A percentile compares a stretch with the other conserved stretches of the same genome.
Conservation (phyloP, 768 basidiomycete species). For the Cantharellus anzutake region DNA sequence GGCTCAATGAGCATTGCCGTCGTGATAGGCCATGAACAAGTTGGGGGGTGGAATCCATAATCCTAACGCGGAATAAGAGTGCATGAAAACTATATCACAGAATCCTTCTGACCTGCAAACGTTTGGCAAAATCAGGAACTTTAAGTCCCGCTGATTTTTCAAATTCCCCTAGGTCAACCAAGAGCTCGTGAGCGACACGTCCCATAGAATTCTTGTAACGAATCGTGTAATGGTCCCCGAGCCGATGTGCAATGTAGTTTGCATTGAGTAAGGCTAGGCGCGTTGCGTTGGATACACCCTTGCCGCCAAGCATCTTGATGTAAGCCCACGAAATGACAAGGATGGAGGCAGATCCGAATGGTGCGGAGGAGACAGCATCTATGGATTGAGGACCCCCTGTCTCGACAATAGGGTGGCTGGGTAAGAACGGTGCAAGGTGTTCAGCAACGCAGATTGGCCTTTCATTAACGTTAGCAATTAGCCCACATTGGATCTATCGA, state of each 20-base stretch:
- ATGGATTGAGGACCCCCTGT: constrained; percentile 56
- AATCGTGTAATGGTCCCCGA: constrained; percentile 67
- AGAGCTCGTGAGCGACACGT: constrained; percentile 85
- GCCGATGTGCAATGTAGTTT: constrained; percentile 89
- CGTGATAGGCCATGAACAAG: constrained; percentile 94
- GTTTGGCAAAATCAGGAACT: constrained; percentile 91
- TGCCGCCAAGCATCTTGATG: constrained; percentile 97
- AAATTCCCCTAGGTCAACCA: constrained; percentile 92
- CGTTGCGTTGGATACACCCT: constrained; percentile 70
- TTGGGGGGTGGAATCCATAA: constrained; percentile 91
- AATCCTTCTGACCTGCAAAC: constrained; percentile 45
- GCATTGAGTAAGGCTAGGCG: constrained; percentile 82
- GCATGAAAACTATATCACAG: not conserved
- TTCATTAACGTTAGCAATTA: not conserved
- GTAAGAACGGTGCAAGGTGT: constrained; percentile 89
- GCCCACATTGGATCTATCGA: constrained; percentile 2
- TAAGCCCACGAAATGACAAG: constrained; percentile 97
- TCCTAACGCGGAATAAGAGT: constrained; percentile 27
- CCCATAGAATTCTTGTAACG: constrained; percentile 82
- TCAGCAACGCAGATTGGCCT: constrained; percentile 87
- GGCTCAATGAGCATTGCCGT: constrained; percentile 98
- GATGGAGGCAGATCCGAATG: constrained; percentile 89
- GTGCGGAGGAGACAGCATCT: constrained; percentile 75
- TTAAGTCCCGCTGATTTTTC: constrained; percentile 78
- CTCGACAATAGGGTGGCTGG: constrained; percentile 59